These are phyloP conservation scores for Pseudocercospora fijiensis DNA, from an alignment of 2,329 filamentous ascomycete species.

Conservation along the genomic window DNA sequence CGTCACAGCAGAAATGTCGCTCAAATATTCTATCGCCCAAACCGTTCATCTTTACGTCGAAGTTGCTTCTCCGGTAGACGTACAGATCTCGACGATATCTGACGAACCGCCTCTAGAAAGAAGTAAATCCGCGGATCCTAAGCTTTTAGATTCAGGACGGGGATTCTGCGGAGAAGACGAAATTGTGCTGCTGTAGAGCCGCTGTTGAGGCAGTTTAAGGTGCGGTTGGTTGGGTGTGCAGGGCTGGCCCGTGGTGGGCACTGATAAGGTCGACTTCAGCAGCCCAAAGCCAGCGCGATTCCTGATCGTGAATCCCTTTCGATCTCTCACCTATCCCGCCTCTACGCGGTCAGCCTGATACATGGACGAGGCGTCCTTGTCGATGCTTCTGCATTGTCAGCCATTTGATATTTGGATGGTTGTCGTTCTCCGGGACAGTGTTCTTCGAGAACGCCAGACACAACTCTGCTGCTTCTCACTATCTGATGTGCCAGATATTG, in stretches of 20 bases:
- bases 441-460: not conserved
- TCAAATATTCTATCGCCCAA: slow-evolving; percentile 4
- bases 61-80: slow-evolving; percentile 25
- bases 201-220: not conserved
- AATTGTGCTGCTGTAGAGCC: not conserved
- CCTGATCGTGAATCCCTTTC: not conserved
- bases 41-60: slow-evolving; percentile 11
- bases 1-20: not conserved
- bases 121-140: slow-evolving; percentile 27
- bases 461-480: not conserved
- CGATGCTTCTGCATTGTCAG: slow-evolving; percentile 4
- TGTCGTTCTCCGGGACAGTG: slow-evolving; percentile 1
- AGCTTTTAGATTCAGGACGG: not conserved
- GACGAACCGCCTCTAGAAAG: slow-evolving; percentile 14
- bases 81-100: slow-evolving; percentile 12
- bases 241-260: not conserved
- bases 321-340: not conserved
- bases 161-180: slow-evolving; percentile 4
- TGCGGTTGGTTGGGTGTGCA: not conserved
- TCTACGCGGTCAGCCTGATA: not conserved
- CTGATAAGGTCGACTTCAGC: slow-evolving; percentile 10
- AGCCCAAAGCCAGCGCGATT: not conserved
- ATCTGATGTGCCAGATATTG: not conserved
- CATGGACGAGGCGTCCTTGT: not conserved
- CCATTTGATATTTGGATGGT: not conserved